Base-by-base conservation (phyloP, 2,329 filamentous ascomycete genomes). In the Scolecobasidium constrictum region DNA sequence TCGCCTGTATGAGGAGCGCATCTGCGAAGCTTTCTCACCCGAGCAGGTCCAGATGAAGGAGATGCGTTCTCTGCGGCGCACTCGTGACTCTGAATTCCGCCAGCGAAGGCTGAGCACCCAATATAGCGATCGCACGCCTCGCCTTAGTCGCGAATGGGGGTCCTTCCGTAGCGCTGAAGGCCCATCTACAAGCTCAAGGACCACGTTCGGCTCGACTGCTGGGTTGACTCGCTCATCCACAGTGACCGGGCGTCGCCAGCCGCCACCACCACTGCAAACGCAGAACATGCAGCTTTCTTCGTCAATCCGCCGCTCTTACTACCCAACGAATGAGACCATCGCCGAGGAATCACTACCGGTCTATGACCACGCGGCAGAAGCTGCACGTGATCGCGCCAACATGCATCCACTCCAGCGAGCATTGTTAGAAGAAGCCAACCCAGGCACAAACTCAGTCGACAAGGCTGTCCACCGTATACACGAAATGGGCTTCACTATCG, bases 401-500 rank as follows among this genome's bases (percentile, higher is more conserved):
- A 36, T 31, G 33, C 40, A 42, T 17, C 40, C 40, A 9, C 18
- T 42, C 15, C 40, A 42, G 36, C 11, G 16, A 4, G 16, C 16
- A 5, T 22, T 42, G 20, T 7, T 31, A 7, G 33, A 26, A 20
- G 31, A 37, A 12, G 4, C 18, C 13, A 16, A 41, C 16, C 40
- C 18, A 9, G n/a, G 19, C 17, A 57, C 69, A 28, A 71, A 76
- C 40, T 72, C 74, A 1, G 70, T 71, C 12, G 75, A 78, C 38
- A 63, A 66, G 36, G 77, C 77, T 1, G 68, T 80, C 15, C 60
- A 65, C 37, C 62, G 67, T 34, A 71, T 81, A 44, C 72, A 78
- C 4, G 69, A 76, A 26, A 73, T 80, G 55, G 77, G 77, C 0
- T 81, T 80, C 49, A 65, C 65, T 5, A 60, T 68, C 13, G 65